Base-by-base conservation (phyloP, 108 stramenopile species). In the Phaeodactylum tricornutum region DNA sequence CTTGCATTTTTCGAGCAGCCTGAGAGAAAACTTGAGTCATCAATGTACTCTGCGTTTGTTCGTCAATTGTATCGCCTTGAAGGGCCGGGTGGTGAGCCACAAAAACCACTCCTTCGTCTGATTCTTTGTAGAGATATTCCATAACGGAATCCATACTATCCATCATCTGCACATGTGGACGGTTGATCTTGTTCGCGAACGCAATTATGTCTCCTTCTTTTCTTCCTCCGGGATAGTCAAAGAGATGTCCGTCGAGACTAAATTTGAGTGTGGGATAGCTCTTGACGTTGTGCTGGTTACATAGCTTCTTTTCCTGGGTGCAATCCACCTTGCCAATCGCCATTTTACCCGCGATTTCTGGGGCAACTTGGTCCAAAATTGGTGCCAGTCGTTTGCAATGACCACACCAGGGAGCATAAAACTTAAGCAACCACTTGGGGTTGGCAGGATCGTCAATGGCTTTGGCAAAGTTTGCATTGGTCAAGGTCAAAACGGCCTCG, bases 311-410 rank as follows among this genome's bases (percentile, higher is more conserved):
- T 36, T 84, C 69, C 2, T 32, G 21, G 2, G 89, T 91, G 60
- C 89, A 91, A 54, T 91, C 89, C 31, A 91, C 65, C 33, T 71
- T 87, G 0, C 84, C 89, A 53, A 91, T 84, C 33, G 89, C 69
- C 74, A 91, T 57, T 66, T 82, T 72, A 8, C 83, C 84, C 14
- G 64, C 48, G 23, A 87, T 6, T 14, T 57, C 44, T 4, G 77
- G 69, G 11, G 89, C 84, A 1, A 74, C 62, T 19, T 62, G n/a
- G 9, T 84, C 68, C 51, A 91, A 53, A 1, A 81, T 42, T 12
- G 42, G 41, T 31, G 34, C 22, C 41, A 52, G 15, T 27, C 25
- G 0, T 14, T 47, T 29, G 31, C 63, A 62, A 30, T 62, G 37
- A 7, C 56, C 72, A 44, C 62, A 84, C 86, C 86, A 87, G 28